Evolutionary conservation across 2,329 filamentous ascomycete species (phyloP).

Genomic region (Aureobasidium melanogenum): DNA sequence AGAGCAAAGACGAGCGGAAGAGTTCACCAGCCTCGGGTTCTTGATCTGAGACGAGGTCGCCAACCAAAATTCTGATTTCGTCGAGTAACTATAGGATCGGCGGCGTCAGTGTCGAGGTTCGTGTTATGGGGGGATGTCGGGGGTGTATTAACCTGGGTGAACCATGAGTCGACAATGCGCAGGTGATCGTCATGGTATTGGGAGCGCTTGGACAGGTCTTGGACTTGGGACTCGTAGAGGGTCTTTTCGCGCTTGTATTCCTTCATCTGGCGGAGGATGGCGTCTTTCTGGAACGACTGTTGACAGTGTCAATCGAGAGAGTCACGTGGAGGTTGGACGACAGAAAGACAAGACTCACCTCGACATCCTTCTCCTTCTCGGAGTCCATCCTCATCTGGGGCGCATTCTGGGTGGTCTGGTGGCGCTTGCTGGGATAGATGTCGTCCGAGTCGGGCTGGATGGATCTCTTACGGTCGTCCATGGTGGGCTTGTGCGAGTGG

Average conservation of each 20-base stretch:
- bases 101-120: constrained; percentile 15
- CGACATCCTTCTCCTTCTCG: constrained; percentile 63
- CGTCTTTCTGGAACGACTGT: constrained; percentile 88
- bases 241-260: constrained; percentile 90
- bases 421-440: constrained; percentile 79
- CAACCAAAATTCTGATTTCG: constrained; percentile 37
- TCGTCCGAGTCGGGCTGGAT: constrained; percentile 73
- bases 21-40: constrained; percentile 24
- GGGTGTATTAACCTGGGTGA: constrained; percentile 63
- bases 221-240: constrained; percentile 70
- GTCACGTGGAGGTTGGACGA: constrained; percentile 14
- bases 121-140: not conserved
- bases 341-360: constrained; percentile 48
- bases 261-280: constrained; percentile 93
- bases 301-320: constrained; percentile 15
- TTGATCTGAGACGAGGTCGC: constrained; percentile 7
- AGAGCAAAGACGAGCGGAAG: constrained; percentile 46
- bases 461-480: constrained; percentile 99
- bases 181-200: constrained; percentile 88
- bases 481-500: constrained; percentile 82
- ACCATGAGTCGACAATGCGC: constrained; percentile 85
- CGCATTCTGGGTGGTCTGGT: constrained; percentile 71
- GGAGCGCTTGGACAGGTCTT: constrained; percentile 68
- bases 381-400: constrained; percentile 50
- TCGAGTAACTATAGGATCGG: constrained; percentile 33